Percentiles rank a stretch among this genome's conserved stretches.
These are phyloP conservation scores for Kitagawia praeruptora DNA, from an alignment of 129 eudicot genomes.

Conservation along the genomic window DNA sequence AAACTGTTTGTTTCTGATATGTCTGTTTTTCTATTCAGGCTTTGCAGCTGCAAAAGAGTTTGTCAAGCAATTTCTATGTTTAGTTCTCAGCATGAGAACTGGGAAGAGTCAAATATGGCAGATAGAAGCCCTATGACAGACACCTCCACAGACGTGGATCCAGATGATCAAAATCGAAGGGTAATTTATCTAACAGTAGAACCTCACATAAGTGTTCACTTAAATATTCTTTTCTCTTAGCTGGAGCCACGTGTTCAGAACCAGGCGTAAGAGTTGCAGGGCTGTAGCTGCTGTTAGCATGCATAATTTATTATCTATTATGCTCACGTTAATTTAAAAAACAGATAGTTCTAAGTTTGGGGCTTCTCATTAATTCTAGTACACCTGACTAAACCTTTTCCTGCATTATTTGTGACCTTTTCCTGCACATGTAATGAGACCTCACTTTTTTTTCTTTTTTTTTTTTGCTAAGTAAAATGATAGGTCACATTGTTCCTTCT, in stretches of 20 bases:
- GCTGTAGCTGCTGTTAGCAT: not conserved
- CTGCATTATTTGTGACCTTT: not conserved
- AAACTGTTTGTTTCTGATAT: not conserved
- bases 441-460: not conserved
- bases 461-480: no score
- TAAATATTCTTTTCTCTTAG: not conserved
- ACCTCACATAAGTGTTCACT: not conserved
- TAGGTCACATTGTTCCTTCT: not conserved
- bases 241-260: no score
- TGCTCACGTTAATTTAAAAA: not conserved
- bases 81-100: slow-evolving; percentile 52
- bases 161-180: slow-evolving; percentile 60
- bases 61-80: slow-evolving; percentile 34
- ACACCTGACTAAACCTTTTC: not conserved
- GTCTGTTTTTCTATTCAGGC: slow-evolving; percentile 23
- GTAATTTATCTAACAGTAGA: slow-evolving; percentile 14
- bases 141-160: slow-evolving; percentile 77
- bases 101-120: slow-evolving; percentile 78
- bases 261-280: not conserved
- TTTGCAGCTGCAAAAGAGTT: slow-evolving; percentile 41
- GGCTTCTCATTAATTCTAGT: slow-evolving; percentile 4
- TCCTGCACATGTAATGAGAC: not conserved
- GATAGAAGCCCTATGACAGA: slow-evolving; percentile 76
- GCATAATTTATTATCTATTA: not conserved
- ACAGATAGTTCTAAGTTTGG: not conserved